phyloP scores from a whole-genome alignment of 345 rosid genomes.

The Viola odorata region DNA sequence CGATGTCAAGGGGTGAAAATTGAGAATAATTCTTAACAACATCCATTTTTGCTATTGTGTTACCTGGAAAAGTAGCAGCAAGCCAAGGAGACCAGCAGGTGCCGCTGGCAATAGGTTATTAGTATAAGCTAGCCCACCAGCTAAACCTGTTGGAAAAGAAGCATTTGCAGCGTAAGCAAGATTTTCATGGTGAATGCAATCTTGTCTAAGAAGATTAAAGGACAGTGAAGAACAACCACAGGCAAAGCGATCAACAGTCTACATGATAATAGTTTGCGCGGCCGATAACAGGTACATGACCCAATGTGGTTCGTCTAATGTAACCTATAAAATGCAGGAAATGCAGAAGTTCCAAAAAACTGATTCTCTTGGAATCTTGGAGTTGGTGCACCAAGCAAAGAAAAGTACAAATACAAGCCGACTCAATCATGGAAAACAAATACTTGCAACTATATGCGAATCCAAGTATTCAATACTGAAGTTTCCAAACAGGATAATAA shows the following conservation, averaged over 20 bases:
- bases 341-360: background rate
- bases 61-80: constrained; percentile 71
- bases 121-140: constrained; percentile 56
- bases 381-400: background rate
- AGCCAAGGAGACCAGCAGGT: constrained; percentile 58
- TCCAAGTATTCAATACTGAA: too few species aligned
- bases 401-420: background rate
- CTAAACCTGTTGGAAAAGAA: constrained; percentile 40
- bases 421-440: background rate
- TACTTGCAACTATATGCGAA: too few species aligned
- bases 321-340: background rate
- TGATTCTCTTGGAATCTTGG: background rate
- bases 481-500: too few species aligned
- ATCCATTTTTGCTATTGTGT: background rate
- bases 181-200: background rate
- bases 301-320: too few species aligned
- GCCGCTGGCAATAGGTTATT: constrained; percentile 64
- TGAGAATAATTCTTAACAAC: background rate
- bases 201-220: background rate
- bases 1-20: background rate
- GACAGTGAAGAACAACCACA: background rate
- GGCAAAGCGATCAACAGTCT: background rate
- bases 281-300: too few species aligned
- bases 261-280: too few species aligned
- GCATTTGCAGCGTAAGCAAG: constrained; percentile 2